Evolutionary conservation across 1,139 yeast species (phyloP), one percentile per base, ranked within the genome.

Genomic region (Saccharomyces hybrid): DNA sequence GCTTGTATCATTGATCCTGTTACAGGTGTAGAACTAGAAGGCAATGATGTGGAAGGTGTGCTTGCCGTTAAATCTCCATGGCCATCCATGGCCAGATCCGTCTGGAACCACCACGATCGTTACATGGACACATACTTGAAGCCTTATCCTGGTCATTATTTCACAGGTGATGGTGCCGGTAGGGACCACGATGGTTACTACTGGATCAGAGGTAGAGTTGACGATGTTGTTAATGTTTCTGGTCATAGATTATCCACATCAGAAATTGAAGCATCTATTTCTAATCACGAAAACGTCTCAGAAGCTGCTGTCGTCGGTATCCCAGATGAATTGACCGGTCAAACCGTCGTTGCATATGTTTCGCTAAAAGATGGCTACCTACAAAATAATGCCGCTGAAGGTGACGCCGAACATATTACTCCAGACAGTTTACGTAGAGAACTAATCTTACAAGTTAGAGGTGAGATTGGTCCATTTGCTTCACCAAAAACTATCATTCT

Each of bases 101-200:
- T 93, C 60, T 90, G 89, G 86, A 86, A 84, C 68, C 89, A 93
- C 75, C 96, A 93, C 75, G 77, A 78, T 62, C 85, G 96, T 73
- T 93, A 82, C 78, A 77, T 90, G 77, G 98, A 91, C 67, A 93
- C 98, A 54, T 93, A 93, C 75, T 78, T 93, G 73, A 86, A 86
- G 65, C 98, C 98, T 58, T 93, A 91, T 78, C 96, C 96, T 59
- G 97, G 97, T 55, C 86, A 80, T 76, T 93, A 93, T 77, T 93
- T 93, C 79, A 91, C 98, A 26, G 99, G 99, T 69, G 99, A 93
- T 73, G 98, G 98, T 74, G 98, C 97, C 54, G 98, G 96, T 56
- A 84, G 97, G 74, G 99, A 93, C 72, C 84, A 86, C 67, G 98
- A 93, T 69, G 98, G 98, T 53, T 93, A 86, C 80, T 89, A 90